Base-by-base conservation (phyloP, 2,329 filamentous ascomycete genomes). In the Eutypa lata region DNA sequence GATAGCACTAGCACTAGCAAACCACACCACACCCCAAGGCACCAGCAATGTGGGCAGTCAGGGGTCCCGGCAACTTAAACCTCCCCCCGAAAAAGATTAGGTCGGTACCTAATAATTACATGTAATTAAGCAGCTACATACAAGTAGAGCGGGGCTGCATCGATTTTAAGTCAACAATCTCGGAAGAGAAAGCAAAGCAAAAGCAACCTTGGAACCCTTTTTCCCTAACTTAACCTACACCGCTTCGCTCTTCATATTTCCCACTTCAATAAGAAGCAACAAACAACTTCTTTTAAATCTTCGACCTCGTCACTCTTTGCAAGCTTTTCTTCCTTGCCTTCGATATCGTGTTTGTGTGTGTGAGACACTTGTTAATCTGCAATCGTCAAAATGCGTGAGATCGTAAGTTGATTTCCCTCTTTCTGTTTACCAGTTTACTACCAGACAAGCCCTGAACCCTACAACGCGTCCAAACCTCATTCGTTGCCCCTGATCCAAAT, bases 361-460 rank as follows among this genome's bases (percentile, higher is more conserved):
- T 53, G 53, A 57, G 59, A 62, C 55, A 57, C 53, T 44, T 16
- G 13, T 43, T 57, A 60, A 59, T 57, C 57, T 60, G 57, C 60
- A 64, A 66, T 65, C 67, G 68, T 69, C 82, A 87, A 77, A 63
- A 88, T 88, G 85, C 84, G 85, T 84, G 85, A 88, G 79, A 88
- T 88, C 71, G 84, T 88, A 78, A 75, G 84, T 84, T 49, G 55
- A 57, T 53, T 48, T 52, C 53, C 49, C 49, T 58, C 19, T 49
- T 51, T 55, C 51, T 63, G 59, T 65, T 60, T 62, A 60, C 57
- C 7, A 40, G 38, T 52, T 35, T 21, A 49, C n/a, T 37, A 42
- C 22, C 4, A 54, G n/a, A 38, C 37, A 35, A 28, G n/a, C 43
- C n/a, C n/a, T 48, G 16, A 18, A 28, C 58, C 61, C 60, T 57